phyloP scores from a whole-genome alignment of 371 early-diverging fungal genomes.

The Batrachochytrium dendrobatidis region DNA sequence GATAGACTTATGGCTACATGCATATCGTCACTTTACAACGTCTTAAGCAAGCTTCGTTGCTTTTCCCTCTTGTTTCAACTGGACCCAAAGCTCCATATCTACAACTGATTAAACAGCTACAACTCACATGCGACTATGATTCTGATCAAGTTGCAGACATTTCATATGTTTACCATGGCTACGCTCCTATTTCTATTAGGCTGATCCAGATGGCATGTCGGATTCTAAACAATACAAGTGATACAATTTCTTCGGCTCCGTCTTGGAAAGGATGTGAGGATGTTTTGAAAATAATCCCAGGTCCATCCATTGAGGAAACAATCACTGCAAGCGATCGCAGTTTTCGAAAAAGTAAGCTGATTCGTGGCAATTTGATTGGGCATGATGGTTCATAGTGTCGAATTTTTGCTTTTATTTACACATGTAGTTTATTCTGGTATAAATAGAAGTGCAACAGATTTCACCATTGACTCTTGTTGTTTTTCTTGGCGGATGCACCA shows the following conservation, averaged over 20 bases:
- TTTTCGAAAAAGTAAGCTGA: conserved; percentile 51
- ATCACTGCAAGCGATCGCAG: conserved; percentile 22
- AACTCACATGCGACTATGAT: conserved; percentile 76
- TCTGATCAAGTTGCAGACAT: conserved; percentile 83
- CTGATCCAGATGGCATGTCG: conserved; percentile 70
- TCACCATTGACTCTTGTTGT: conserved; percentile 63
- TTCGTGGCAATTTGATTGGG: neutral
- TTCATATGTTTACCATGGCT: conserved; percentile 89
- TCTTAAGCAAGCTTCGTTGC: conserved; percentile 59
- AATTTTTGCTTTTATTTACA: neutral
- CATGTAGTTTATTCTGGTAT: neutral
- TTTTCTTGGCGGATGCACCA: conserved; percentile 94
- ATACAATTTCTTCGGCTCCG: neutral
- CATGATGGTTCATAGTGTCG: neutral
- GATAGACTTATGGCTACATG: conserved; percentile 81
- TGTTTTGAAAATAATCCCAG: conserved; percentile 64
- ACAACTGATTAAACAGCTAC: conserved; percentile 55
- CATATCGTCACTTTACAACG: conserved; percentile 77
- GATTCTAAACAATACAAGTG: neutral
- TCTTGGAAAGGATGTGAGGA: conserved; percentile 84
- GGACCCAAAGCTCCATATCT: conserved; percentile 19
- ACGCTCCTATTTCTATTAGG: conserved; percentile 83
- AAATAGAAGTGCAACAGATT: neutral
- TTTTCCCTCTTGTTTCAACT: conserved; percentile 43
- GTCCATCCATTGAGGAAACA: conserved; percentile 67